Percentiles rank a stretch among this genome's conserved stretches.
Evolutionary conservation across 495 filamentous ascomycete species (phyloP).

Genomic region (Tuber calosporum): DNA sequence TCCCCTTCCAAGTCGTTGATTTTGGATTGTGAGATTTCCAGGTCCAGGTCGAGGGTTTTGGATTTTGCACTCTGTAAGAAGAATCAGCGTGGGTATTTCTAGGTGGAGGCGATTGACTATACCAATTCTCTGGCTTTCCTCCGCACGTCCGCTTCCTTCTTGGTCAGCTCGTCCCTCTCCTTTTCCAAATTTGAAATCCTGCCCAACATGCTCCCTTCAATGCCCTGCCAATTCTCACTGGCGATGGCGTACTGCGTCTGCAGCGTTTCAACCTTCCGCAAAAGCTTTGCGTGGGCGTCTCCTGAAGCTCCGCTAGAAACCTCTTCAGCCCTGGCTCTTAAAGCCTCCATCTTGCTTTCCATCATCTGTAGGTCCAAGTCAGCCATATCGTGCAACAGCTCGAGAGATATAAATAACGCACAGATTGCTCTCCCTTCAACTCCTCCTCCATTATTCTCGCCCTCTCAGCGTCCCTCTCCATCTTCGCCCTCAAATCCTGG

Average conservation of each 20-base stretch:
- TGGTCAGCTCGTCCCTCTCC: slow-evolving; percentile 78
- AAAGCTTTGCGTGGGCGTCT: slow-evolving; percentile 80
- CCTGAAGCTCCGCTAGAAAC: slow-evolving; percentile 71
- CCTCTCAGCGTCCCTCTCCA: slow-evolving; percentile 67
- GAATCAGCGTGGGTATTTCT: slow-evolving; percentile 28
- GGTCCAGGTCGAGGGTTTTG: slow-evolving; percentile 72
- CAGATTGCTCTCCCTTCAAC: slow-evolving; percentile 68
- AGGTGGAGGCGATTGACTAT: slow-evolving; percentile 15
- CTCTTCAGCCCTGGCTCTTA: slow-evolving; percentile 81
- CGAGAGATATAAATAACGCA: slow-evolving; percentile 34
- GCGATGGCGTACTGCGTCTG: slow-evolving; percentile 93
- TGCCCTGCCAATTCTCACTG: slow-evolving; percentile 94
- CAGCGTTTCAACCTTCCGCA: slow-evolving; percentile 89
- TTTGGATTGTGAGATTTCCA: slow-evolving; percentile 62
- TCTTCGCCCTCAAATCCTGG: slow-evolving; percentile 59
- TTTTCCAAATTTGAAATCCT: slow-evolving; percentile 70
- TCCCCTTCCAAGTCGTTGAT: slow-evolving; percentile 56
- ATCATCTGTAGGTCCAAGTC: slow-evolving; percentile 49
- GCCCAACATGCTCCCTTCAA: slow-evolving; percentile 73
- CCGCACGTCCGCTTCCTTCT: slow-evolving; percentile 74
- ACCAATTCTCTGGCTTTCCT: slow-evolving; percentile 81
- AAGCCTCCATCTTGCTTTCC: slow-evolving; percentile 83
- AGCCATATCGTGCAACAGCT: not conserved
- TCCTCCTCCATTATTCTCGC: slow-evolving; percentile 65
- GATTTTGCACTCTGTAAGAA: slow-evolving; percentile 58